phyloP scores from a whole-genome alignment of 768 basidiomycete genomes.

The Amanita phalloides region DNA sequence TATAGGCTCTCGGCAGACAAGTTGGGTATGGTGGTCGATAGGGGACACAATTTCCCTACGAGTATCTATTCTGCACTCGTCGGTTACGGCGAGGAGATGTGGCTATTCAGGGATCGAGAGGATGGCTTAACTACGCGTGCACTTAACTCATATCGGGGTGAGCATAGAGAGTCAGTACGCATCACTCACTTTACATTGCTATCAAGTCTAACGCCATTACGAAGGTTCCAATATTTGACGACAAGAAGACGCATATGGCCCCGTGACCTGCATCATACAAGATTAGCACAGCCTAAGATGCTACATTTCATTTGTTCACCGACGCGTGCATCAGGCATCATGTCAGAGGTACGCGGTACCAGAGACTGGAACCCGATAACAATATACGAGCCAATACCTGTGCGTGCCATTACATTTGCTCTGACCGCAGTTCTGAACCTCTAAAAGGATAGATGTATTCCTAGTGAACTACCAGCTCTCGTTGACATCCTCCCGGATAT shows the following conservation, averaged over 20 bases:
- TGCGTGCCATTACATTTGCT: conserved; percentile 22
- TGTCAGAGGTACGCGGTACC: conserved; percentile 47
- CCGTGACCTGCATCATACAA: conserved; percentile 47
- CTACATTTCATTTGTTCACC: conserved; percentile 88
- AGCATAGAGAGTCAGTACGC: conserved; percentile 48
- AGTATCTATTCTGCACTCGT: conserved; percentile 44
- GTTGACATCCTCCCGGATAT: conserved; percentile 46
- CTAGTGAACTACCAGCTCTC: conserved; percentile 67
- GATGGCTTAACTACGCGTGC: conserved; percentile 54
- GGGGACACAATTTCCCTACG: conserved; percentile 64
- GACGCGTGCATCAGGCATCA: conserved; percentile 50
- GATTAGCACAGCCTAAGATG: conserved; percentile 24
- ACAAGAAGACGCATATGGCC: conserved; percentile 64
- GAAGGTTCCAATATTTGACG: conserved; percentile 71
- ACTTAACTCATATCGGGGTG: conserved; percentile 65
- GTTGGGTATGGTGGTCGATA: conserved; percentile 80
- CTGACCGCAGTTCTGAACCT: conserved; percentile 19
- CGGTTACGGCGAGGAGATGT: conserved; percentile 63
- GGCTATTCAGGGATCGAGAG: conserved; percentile 59
- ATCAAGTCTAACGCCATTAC: conserved; percentile 14
- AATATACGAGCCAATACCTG: conserved; percentile 85
- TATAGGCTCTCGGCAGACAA: conserved; percentile 49
- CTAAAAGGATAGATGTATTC: conserved; percentile 62
- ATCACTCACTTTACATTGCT: neutral
- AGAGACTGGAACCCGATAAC: conserved; percentile 53